Percentiles rank a stretch among this genome's conserved stretches.
These are phyloP conservation scores for Coffea eugenioides DNA, from an alignment of 257 asterid genomes.

Conservation along the genomic window DNA sequence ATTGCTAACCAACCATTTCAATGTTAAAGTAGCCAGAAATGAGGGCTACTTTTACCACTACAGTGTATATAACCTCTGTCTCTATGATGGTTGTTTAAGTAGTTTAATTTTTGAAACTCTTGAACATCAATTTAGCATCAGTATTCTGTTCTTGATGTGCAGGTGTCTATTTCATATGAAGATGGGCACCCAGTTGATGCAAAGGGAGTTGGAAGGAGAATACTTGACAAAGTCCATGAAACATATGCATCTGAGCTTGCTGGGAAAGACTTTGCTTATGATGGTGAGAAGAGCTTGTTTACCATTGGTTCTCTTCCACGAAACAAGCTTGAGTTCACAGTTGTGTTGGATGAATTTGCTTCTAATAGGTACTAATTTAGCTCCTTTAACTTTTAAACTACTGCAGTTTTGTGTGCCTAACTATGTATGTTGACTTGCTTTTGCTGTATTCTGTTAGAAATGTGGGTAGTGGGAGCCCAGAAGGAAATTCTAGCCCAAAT, in stretches of 20 bases:
- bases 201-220: slow-evolving; percentile 56
- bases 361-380: slow-evolving; percentile 32
- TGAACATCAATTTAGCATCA: neutral
- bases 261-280: slow-evolving; percentile 57
- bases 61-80: slow-evolving; percentile 43
- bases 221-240: slow-evolving; percentile 44
- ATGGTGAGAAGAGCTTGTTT: slow-evolving; percentile 67
- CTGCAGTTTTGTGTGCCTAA: neutral
- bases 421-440: neutral
- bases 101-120: neutral
- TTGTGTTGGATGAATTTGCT: slow-evolving; percentile 47
- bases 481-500: slow-evolving; percentile 36
- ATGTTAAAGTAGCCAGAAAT: slow-evolving; percentile 36
- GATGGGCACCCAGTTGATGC: slow-evolving; percentile 59
- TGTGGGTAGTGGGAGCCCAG: slow-evolving; percentile 35
- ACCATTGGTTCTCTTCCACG: slow-evolving; percentile 68
- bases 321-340: slow-evolving; percentile 53
- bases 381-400: neutral
- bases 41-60: slow-evolving; percentile 57
- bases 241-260: slow-evolving; percentile 45
- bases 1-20: slow-evolving; percentile 57
- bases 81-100: neutral
- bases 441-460: slow-evolving; percentile 25
- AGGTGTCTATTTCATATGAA: slow-evolving; percentile 62
- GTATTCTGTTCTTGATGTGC: neutral